Conservation (phyloP, 768 basidiomycete species). For the Nidularia pulvinata region DNA sequence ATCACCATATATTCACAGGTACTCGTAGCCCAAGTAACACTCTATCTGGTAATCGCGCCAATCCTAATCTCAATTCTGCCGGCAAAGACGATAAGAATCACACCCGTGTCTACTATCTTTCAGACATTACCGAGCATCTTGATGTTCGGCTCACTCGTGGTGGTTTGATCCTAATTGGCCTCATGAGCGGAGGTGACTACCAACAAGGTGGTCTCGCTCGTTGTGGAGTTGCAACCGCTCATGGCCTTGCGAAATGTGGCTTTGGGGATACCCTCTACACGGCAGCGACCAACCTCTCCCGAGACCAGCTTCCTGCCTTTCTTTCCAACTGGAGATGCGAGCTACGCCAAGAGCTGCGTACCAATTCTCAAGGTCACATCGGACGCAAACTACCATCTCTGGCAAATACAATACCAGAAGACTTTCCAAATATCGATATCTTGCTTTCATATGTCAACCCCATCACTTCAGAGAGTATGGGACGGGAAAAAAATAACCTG, state of each 20-base stretch:
- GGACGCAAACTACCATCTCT: slow-evolving; percentile 65
- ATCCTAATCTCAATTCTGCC: slow-evolving; percentile 62
- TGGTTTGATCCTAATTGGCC: slow-evolving; percentile 80
- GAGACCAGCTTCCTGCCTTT: slow-evolving; percentile 45
- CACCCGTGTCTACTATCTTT: slow-evolving; percentile 39
- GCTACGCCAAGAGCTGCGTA: slow-evolving; percentile 62
- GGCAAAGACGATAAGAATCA: slow-evolving; percentile 79
- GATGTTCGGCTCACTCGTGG: slow-evolving; percentile 55
- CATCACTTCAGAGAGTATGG: slow-evolving; percentile 66
- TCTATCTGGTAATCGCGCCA: slow-evolving; percentile 68
- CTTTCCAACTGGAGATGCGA: slow-evolving; percentile 64
- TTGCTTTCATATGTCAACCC: slow-evolving; percentile 80
- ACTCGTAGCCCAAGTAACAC: slow-evolving; percentile 61
- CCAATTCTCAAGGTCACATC: slow-evolving; percentile 64
- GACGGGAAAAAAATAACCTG: slow-evolving; percentile 31
- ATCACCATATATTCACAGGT: slow-evolving; percentile 3
- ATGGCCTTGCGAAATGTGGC: slow-evolving; percentile 79
- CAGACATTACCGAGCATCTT: slow-evolving; percentile 37
- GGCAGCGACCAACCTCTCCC: slow-evolving; percentile 50
- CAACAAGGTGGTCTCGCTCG: slow-evolving; percentile 66
- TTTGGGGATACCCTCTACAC: slow-evolving; percentile 71
- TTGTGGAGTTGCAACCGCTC: slow-evolving; percentile 72
- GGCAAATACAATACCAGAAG: slow-evolving; percentile 59
- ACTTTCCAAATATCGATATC: slow-evolving; percentile 75
- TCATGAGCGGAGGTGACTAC: slow-evolving; percentile 93